Percentiles rank a stretch among this genome's conserved stretches.
phyloP scores from a whole-genome alignment of 805 yeast species.

The Cyberlindnera maclurae region DNA sequence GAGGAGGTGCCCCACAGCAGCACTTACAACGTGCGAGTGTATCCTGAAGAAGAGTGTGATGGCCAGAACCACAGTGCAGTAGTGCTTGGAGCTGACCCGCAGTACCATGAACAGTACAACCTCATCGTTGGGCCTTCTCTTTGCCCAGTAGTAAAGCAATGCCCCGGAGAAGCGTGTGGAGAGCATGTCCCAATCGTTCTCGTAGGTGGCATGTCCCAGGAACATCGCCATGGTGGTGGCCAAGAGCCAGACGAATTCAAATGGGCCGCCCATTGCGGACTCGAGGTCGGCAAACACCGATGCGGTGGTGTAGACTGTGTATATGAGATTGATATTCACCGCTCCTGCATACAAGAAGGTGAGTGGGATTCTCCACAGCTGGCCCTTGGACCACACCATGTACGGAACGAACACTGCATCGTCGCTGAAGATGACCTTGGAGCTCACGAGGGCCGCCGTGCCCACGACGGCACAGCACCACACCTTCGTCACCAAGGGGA shows the following conservation, averaged over 20 bases:
- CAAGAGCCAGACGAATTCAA: constrained; percentile 18
- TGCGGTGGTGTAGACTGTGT: constrained; percentile 4
- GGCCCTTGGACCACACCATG: constrained; percentile 5
- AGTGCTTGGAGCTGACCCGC: constrained; percentile 13
- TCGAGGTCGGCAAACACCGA: constrained; percentile 14
- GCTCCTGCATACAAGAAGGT: constrained; percentile 15
- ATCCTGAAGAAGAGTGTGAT: constrained; percentile 1
- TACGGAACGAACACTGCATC: constrained; percentile 12
- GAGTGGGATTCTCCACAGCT: constrained; percentile 19
- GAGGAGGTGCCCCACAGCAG: constrained; percentile 16
- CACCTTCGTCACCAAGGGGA: constrained; percentile 17
- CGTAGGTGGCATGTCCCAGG: constrained; percentile 5
- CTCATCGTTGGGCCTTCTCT: constrained; percentile 14
- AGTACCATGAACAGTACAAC: constrained; percentile 11
- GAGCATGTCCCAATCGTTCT: constrained; percentile 3
- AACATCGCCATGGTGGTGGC: constrained; percentile 6
- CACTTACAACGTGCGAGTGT: constrained; percentile 4
- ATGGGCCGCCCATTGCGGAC: constrained; percentile 3
- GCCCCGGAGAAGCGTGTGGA: constrained; percentile 9
- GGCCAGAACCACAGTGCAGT: constrained; percentile 4
- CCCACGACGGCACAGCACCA: constrained; percentile 11
- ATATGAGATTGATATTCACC: constrained; percentile 9
- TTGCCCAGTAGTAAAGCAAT: constrained; percentile 15
- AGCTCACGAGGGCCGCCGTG: constrained; percentile 10
- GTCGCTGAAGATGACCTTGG: constrained; percentile 3